Base-by-base conservation (phyloP, 2,329 filamentous ascomycete genomes). In the Stemphylium vesicarium region DNA sequence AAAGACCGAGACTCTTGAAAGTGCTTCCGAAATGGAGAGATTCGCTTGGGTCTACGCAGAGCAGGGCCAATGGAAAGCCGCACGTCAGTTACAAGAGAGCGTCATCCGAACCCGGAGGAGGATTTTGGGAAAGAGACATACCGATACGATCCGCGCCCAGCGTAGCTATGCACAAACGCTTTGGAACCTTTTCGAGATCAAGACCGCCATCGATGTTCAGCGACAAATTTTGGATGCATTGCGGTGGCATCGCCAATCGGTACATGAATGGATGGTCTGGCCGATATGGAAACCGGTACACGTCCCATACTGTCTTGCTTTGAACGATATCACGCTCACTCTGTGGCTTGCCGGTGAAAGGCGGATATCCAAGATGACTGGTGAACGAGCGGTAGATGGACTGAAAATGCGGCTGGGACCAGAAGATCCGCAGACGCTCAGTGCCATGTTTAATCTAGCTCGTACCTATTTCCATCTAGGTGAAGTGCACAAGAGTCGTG, bases 11-110 rank as follows among this genome's bases (percentile, higher is more conserved):
- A 35, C 70, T 66, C 40, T 55, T 66, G 12, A 59, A 54, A 31
- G 44, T 55, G 50, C 63, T 63, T 36, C 60, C 43, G 39, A 62
- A 54, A 24, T 54, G n/a, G 51, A 58, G 42, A 48, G 41, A 40
- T 62, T 75, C 15, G 55, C 69, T 18, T 49, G 41, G 35, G 70
- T 72, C 2, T 67, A 64, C 18, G 60, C 56, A 24, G 56, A 59
- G 5, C 11, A 43, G 10, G 41, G 41, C 4, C 16, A 20, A 33
- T 43, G 29, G 16, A 24, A 40, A 13, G 4, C 20, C 4, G 13
- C 22, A 24, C 38, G 22, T 15, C 20, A n/a, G 13, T 29, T 26
- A 7, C 38, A 40, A 8, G 22, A 40, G 20, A 26, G 20, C n/a
- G 38, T 40, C 10, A 15, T 40, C 18, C 20, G 22, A n/a, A 29